Conservation (phyloP, 129 eudicot species). For the Pseudognaphalium luteoalbum region DNA sequence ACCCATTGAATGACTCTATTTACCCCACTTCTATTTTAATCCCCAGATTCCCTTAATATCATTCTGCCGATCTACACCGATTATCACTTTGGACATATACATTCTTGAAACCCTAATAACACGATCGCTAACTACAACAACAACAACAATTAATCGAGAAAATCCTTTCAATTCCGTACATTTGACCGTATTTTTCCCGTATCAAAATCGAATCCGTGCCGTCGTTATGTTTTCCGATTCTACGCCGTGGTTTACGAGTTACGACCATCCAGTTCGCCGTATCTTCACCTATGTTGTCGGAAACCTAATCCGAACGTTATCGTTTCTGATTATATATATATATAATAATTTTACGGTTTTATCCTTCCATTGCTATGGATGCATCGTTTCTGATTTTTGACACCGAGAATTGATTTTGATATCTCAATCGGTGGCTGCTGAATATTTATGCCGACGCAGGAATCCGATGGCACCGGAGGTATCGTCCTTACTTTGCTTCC, state of each 20-base stretch:
- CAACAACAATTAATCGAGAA: constrained; percentile 28
- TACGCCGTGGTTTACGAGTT: not conserved
- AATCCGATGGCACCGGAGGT: constrained; percentile 6
- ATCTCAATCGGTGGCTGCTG: constrained; percentile 52
- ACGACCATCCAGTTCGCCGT: constrained; percentile 17
- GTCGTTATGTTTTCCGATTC: constrained; percentile 32
- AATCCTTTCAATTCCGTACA: no score
- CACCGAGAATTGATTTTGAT: constrained; percentile 32
- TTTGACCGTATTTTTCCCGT: constrained; percentile 48
- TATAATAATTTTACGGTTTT: no score
- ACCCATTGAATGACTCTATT: no score
- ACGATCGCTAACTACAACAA: not conserved
- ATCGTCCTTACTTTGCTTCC: constrained; percentile 28
- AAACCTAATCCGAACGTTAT: constrained; percentile 13
- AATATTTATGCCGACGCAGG: constrained; percentile 19
- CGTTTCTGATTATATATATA: no score
- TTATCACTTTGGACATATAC: no score
- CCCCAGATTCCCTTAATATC: no score
- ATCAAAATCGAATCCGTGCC: no score
- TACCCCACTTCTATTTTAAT: no score
- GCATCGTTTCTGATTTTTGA: not conserved
- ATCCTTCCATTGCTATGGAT: no score
- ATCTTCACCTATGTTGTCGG: constrained; percentile 19
- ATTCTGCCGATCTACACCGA: no score
- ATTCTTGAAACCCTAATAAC: not conserved